Conservation (phyloP, 1,139 yeast genomes). For the Candida tropicalis region DNA sequence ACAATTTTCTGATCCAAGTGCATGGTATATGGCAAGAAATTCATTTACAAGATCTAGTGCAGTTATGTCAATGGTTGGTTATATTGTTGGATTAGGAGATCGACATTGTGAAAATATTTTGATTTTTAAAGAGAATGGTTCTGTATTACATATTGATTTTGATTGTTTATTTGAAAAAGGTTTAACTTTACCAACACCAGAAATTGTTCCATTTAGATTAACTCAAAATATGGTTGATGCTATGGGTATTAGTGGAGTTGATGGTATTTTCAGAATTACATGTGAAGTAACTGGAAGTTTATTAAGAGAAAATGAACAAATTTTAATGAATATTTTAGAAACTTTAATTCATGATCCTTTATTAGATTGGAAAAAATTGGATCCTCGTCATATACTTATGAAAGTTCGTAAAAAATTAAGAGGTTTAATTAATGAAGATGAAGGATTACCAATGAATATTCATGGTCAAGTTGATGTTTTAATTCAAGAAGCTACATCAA, state of each 20-base stretch:
- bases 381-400: slow-evolving; percentile 71
- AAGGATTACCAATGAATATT: slow-evolving; percentile 84
- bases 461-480: slow-evolving; percentile 92
- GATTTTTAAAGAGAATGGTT: slow-evolving; percentile 73
- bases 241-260: slow-evolving; percentile 86
- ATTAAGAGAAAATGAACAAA: slow-evolving; percentile 80
- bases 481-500: slow-evolving; percentile 80
- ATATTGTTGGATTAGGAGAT: slow-evolving; percentile 88
- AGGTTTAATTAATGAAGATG: slow-evolving; percentile 76
- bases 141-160: slow-evolving; percentile 90
- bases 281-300: slow-evolving; percentile 83
- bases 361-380: slow-evolving; percentile 62
- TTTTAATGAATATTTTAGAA: slow-evolving; percentile 87
- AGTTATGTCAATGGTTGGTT: slow-evolving; percentile 98
- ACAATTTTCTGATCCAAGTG: slow-evolving; percentile 84
- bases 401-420: slow-evolving; percentile 79
- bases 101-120: slow-evolving; percentile 93
- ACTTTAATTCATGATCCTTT: slow-evolving; percentile 93
- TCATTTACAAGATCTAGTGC: slow-evolving; percentile 80
- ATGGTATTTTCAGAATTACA: slow-evolving; percentile 83
- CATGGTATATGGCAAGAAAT: slow-evolving; percentile 83
- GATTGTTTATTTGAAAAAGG: slow-evolving; percentile 94
- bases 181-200: slow-evolving; percentile 74
- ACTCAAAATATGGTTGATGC: slow-evolving; percentile 92
- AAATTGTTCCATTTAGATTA: slow-evolving; percentile 89